Evolutionary conservation across 1,284 basidiomycete genomes (phyloP).

Genomic region (Spongispora temasekensis): DNA sequence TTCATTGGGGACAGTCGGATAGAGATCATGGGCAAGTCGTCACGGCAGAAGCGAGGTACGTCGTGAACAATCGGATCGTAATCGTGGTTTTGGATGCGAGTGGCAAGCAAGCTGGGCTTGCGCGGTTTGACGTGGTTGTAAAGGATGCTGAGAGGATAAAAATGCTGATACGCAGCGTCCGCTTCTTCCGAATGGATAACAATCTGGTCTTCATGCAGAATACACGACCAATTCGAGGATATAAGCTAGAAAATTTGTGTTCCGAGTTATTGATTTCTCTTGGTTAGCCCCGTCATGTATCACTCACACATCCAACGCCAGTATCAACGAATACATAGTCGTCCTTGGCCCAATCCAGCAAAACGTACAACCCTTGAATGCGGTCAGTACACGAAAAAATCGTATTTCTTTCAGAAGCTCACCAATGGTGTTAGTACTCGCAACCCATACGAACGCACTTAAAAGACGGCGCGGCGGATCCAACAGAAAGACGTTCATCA

Average conservation of each 20-base stretch:
- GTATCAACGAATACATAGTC: constrained; percentile 73
- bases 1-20: constrained; percentile 26
- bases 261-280: constrained; percentile 11
- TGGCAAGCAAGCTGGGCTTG: constrained; percentile 23
- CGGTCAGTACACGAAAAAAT: constrained; percentile 38
- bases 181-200: constrained; percentile 65
- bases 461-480: constrained; percentile 62
- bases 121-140: constrained; percentile 25
- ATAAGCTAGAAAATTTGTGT: constrained; percentile 43
- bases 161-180: constrained; percentile 35
- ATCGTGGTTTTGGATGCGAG: constrained; percentile 10
- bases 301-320: constrained; percentile 66
- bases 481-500: constrained; percentile 76
- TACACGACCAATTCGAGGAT: constrained; percentile 76
- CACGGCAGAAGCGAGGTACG: constrained; percentile 13
- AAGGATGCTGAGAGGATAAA: constrained; percentile 34
- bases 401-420: constrained; percentile 2
- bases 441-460: constrained; percentile 67
- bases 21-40: constrained; percentile 31
- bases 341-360: constrained; percentile 64
- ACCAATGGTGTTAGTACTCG: constrained; percentile 39
- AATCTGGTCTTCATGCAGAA: constrained; percentile 57
- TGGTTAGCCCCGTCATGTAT: constrained; percentile 3
- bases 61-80: constrained; percentile 4
- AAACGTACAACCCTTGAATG: constrained; percentile 54